Percentiles rank a stretch among this genome's conserved stretches.
Conservation (phyloP, 108 stramenopile genomes). For the Pseudonitzschia pungens region DNA sequence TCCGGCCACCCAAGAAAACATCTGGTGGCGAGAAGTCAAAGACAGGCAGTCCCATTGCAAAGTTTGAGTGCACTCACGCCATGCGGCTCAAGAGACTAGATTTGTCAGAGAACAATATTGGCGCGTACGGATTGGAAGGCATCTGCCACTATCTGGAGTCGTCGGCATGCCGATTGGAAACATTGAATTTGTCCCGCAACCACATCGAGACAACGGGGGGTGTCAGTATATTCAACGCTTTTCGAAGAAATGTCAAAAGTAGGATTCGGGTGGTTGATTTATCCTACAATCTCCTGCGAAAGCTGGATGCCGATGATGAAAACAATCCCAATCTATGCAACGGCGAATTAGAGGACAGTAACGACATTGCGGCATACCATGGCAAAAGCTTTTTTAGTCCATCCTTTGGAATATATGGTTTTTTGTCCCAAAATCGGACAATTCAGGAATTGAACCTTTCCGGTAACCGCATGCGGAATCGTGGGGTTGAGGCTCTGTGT, state of each 20-base stretch:
- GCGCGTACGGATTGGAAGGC: slow-evolving; percentile 26
- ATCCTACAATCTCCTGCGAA: slow-evolving; percentile 24
- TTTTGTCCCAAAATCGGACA: slow-evolving; percentile 22
- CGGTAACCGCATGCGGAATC: slow-evolving; percentile 25
- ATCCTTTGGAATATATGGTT: slow-evolving; percentile 20
- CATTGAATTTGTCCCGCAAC: slow-evolving; percentile 40
- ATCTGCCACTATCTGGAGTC: slow-evolving; percentile 32
- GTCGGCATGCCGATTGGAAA: slow-evolving; percentile 15
- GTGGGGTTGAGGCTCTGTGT: slow-evolving; percentile 15
- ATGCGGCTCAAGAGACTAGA: slow-evolving; percentile 24
- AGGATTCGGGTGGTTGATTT: slow-evolving; percentile 23
- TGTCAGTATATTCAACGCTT: slow-evolving; percentile 25
- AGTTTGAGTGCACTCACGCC: background rate
- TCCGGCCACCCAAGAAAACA: background rate
- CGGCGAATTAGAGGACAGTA: background rate
- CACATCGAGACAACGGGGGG: slow-evolving; percentile 19
- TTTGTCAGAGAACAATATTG: slow-evolving; percentile 35
- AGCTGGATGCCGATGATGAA: slow-evolving; percentile 14
- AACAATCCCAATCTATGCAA: background rate
- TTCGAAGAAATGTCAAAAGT: slow-evolving; percentile 12
- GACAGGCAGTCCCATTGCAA: too few relatives aligned
- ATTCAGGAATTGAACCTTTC: slow-evolving; percentile 29
- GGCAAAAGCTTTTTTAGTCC: background rate
- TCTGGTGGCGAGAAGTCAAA: background rate
- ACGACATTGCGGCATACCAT: background rate